Evolutionary conservation across 2,329 filamentous ascomycete species (phyloP).

Genomic region (Xylariales sp.): DNA sequence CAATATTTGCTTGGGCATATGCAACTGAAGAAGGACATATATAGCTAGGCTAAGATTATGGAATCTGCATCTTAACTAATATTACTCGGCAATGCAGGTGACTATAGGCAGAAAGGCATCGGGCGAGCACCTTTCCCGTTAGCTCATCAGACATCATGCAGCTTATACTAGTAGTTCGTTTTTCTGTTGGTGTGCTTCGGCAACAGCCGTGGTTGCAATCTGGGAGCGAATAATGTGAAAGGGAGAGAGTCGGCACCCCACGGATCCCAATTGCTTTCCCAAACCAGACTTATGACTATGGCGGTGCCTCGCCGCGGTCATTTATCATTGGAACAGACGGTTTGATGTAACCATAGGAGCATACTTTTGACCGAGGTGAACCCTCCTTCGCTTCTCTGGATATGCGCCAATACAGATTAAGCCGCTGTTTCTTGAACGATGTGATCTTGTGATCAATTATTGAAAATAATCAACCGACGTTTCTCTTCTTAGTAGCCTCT

Average conservation of each 20-base stretch:
- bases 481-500: background rate
- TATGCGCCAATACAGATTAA: background rate
- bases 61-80: background rate
- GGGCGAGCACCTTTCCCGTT: background rate
- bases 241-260: background rate
- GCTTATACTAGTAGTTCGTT: background rate
- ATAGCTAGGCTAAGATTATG: background rate
- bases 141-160: background rate
- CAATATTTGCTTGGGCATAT: background rate
- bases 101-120: background rate
- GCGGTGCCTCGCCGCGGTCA: background rate
- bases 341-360: background rate
- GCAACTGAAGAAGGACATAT: background rate
- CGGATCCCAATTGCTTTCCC: background rate
- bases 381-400: background rate
- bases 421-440: background rate
- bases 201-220: background rate
- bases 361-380: background rate
- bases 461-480: background rate
- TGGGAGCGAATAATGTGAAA: background rate
- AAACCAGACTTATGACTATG: background rate
- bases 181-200: background rate
- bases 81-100: background rate
- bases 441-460: background rate
- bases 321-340: background rate